Percentiles rank a stretch among this genome's conserved stretches.
Evolutionary conservation across 192 early-diverging fungal genomes (phyloP).

Genomic region (Coemansia sp.): DNA sequence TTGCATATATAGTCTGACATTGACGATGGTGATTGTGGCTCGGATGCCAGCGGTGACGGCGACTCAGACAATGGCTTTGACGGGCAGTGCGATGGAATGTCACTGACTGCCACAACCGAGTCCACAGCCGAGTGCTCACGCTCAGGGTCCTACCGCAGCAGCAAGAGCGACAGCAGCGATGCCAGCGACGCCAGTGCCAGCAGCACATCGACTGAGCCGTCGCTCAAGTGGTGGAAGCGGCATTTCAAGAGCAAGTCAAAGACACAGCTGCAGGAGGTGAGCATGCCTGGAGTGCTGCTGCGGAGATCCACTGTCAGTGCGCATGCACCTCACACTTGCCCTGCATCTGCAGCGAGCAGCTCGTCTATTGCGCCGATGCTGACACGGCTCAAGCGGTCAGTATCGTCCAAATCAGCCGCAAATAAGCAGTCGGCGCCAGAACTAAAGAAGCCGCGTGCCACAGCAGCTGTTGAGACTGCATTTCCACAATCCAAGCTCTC

Average conservation of each 20-base stretch:
- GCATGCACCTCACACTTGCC: neutral
- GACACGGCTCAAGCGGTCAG: constrained; percentile 33
- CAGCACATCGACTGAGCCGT: constrained; percentile 32
- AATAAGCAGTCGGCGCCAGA: neutral
- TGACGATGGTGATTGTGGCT: constrained; percentile 15
- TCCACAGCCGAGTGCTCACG: constrained; percentile 49
- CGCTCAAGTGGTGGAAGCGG: constrained; percentile 44
- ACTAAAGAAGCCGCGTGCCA: constrained; percentile 8
- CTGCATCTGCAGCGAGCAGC: constrained; percentile 4
- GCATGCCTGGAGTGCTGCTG: neutral
- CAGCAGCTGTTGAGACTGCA: neutral
- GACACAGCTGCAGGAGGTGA: neutral
- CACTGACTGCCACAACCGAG: constrained; percentile 20
- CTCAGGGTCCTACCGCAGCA: constrained; percentile 37
- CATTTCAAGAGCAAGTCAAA: constrained; percentile 23
- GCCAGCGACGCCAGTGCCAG: constrained; percentile 26
- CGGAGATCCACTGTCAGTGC: constrained; percentile 15
- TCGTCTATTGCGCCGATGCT: constrained; percentile 22
- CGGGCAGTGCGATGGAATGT: constrained; percentile 23
- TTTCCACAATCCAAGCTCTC: constrained; percentile 11
- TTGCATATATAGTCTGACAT: neutral
- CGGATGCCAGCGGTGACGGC: constrained; percentile 15
- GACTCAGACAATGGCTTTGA: constrained; percentile 46
- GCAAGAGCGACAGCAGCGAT: constrained; percentile 30
- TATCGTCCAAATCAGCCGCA: constrained; percentile 28